Evolutionary conservation across 306 rosid genomes (phyloP).

Genomic region (Alnus rubra): DNA sequence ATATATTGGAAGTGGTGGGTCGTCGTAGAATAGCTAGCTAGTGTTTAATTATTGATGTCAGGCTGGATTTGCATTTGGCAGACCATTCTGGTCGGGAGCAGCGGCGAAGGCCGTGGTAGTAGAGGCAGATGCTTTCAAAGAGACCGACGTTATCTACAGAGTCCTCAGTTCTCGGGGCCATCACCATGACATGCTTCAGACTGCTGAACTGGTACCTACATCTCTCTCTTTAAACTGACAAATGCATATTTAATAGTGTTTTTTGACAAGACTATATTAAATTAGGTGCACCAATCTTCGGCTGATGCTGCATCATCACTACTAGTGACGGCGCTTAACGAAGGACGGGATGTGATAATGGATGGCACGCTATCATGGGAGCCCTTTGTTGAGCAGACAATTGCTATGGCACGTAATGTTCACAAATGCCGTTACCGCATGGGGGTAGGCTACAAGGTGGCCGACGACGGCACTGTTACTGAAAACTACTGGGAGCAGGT

Average conservation of each 20-base stretch:
- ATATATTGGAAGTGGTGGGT: neutral
- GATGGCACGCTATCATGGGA: constrained; percentile 93
- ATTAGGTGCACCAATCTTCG: constrained; percentile 80
- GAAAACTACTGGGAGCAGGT: constrained; percentile 87
- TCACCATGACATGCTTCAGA: constrained; percentile 80
- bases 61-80: constrained; percentile 36
- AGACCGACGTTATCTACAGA: constrained; percentile 68
- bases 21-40: neutral
- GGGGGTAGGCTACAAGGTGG: constrained; percentile 83
- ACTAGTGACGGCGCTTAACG: constrained; percentile 81
- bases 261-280: too few relatives aligned
- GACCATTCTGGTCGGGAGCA: constrained; percentile 73
- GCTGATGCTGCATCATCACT: constrained; percentile 88
- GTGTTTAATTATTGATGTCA: neutral
- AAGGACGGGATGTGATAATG: constrained; percentile 89
- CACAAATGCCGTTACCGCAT: constrained; percentile 74
- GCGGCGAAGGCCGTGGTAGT: constrained; percentile 62
- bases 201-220: constrained; percentile 65
- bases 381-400: constrained; percentile 80
- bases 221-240: neutral
- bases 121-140: constrained; percentile 97
- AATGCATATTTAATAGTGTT: too few relatives aligned
- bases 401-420: constrained; percentile 78
- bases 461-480: constrained; percentile 56
- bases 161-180: constrained; percentile 74